Evolutionary conservation across 1,284 basidiomycete genomes (phyloP).

Genomic region (Puccinia hordei): DNA sequence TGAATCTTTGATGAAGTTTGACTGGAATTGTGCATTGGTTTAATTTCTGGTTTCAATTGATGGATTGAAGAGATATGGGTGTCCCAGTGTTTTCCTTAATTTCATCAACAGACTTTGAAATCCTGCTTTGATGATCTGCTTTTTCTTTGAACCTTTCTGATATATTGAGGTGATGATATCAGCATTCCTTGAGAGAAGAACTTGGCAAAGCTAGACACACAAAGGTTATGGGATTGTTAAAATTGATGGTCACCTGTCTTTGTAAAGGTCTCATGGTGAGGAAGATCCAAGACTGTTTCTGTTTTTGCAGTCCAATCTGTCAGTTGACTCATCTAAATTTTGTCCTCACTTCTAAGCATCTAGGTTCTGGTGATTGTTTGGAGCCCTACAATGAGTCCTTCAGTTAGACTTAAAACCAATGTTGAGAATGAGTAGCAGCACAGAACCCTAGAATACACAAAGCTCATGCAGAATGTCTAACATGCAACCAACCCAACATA

Average conservation of each 20-base stretch:
- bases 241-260: slow-evolving; percentile 64
- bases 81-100: slow-evolving; percentile 57
- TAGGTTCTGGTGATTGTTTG: slow-evolving; percentile 42
- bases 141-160: slow-evolving; percentile 51
- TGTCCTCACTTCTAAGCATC: slow-evolving; percentile 43
- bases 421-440: slow-evolving; percentile 54
- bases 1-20: slow-evolving; percentile 38
- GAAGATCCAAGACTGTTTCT: slow-evolving; percentile 48
- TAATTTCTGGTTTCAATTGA: slow-evolving; percentile 45
- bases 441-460: slow-evolving; percentile 53
- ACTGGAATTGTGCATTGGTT: slow-evolving; percentile 24
- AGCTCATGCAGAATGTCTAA: slow-evolving; percentile 42
- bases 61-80: slow-evolving; percentile 52
- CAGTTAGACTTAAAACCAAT: slow-evolving; percentile 54
- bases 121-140: slow-evolving; percentile 53
- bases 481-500: no score
- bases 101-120: slow-evolving; percentile 56
- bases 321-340: slow-evolving; percentile 1
- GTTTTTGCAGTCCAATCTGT: slow-evolving; percentile 11
- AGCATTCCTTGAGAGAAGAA: slow-evolving; percentile 40
- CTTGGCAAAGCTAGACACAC: slow-evolving; percentile 27
- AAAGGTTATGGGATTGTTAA: not conserved
- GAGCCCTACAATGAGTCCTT: slow-evolving; percentile 54
- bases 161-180: slow-evolving; percentile 43
- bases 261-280: slow-evolving; percentile 79